phyloP scores from a whole-genome alignment of 441 rosid genomes.

The Jatropha multifida region DNA sequence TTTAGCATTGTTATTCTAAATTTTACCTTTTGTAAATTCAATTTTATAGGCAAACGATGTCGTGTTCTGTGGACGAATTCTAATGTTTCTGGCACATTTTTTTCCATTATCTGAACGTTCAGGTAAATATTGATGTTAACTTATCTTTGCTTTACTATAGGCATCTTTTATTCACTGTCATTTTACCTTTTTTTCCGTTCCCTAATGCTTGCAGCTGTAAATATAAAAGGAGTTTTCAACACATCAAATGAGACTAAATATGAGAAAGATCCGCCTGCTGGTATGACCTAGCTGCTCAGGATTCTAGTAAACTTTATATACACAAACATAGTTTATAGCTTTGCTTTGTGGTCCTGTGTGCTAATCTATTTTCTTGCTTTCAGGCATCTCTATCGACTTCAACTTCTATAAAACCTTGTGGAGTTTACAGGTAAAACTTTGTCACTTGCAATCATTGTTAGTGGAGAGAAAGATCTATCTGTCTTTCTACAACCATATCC shows the following conservation, averaged over 20 bases:
- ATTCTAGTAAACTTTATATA: conserved; percentile 21
- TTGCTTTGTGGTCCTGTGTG: background rate
- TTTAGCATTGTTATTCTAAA: background rate
- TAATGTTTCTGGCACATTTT: conserved; percentile 94
- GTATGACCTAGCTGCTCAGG: conserved; percentile 33
- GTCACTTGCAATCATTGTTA: background rate
- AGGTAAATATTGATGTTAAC: conserved; percentile 42
- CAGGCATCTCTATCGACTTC: conserved; percentile 90
- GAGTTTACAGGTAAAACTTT: conserved; percentile 85
- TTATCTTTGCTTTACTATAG: conserved; percentile 3
- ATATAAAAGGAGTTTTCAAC: conserved; percentile 95
- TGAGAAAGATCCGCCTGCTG: conserved; percentile 90
- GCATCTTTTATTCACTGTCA: conserved; percentile 14
- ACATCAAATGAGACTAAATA: conserved; percentile 94
- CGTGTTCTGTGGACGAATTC: conserved; percentile 94
- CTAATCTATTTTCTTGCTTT: conserved; percentile 22
- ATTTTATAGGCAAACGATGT: conserved; percentile 87
- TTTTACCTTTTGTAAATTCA: conserved; percentile 13
- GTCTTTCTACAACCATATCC: conserved; percentile 1
- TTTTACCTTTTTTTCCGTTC: conserved; percentile 20
- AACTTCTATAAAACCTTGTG: conserved; percentile 95
- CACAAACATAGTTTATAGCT: conserved; percentile 10
- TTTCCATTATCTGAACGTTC: conserved; percentile 96
- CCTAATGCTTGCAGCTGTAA: conserved; percentile 74
- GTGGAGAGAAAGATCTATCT: background rate